Conservation (phyloP, 2,329 filamentous ascomycete species). For the Aspergillus amoenus region DNA sequence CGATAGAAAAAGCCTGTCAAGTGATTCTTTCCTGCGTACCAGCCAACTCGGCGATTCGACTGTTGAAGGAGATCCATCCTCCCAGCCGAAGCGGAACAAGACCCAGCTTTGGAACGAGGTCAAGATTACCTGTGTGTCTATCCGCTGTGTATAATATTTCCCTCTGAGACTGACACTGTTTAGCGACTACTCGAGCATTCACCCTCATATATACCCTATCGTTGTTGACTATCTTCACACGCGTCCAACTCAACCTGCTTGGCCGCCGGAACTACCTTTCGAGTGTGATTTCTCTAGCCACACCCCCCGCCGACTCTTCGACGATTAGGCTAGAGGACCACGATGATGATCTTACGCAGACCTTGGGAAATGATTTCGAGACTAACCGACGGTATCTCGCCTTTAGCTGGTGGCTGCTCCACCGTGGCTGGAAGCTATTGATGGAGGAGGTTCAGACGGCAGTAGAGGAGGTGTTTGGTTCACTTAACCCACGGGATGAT, state of each 20-base stretch:
- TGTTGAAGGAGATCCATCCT: conserved; percentile 47
- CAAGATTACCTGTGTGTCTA: conserved; percentile 79
- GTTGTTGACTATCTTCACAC: conserved; percentile 85
- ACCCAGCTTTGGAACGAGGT: conserved; percentile 95
- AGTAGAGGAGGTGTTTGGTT: conserved; percentile 86
- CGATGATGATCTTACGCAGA: conserved; percentile 83
- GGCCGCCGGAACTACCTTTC: conserved; percentile 94
- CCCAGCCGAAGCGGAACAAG: conserved; percentile 72
- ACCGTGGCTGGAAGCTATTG: conserved; percentile 82
- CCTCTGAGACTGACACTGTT: conserved; percentile 12
- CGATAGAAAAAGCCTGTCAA: conserved; percentile 73
- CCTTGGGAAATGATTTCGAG: conserved; percentile 90
- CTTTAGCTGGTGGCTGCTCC: conserved; percentile 97
- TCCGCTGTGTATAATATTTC: background rate
- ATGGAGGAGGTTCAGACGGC: conserved; percentile 79
- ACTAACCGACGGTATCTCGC: conserved; percentile 93
- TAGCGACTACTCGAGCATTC: conserved; percentile 86
- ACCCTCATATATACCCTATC: conserved; percentile 89
- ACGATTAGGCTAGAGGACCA: conserved; percentile 90
- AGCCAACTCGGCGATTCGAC: conserved; percentile 68
- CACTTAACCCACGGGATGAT: conserved; percentile 83
- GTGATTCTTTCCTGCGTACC: conserved; percentile 78
- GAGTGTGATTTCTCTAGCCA: conserved; percentile 87
- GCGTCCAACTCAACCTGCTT: conserved; percentile 94
- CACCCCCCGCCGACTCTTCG: conserved; percentile 66